These are phyloP conservation scores for Cystoderma amianthinum DNA, from an alignment of 768 basidiomycete genomes.

Conservation along the genomic window DNA sequence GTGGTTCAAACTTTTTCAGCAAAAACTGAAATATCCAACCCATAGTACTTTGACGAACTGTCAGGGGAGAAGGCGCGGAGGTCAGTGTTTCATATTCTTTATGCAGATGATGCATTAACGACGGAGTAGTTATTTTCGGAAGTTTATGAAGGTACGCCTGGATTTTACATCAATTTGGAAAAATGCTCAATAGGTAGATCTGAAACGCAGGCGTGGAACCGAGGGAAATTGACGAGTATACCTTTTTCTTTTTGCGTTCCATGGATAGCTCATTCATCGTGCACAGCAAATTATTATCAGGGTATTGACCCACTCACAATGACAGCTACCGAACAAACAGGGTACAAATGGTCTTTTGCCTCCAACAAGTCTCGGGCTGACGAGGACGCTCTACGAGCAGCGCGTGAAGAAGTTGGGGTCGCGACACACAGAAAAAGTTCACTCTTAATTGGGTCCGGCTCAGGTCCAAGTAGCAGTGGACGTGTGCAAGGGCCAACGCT, in stretches of 20 bases:
- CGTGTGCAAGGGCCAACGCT: conserved; percentile 62
- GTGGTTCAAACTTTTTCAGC: neutral
- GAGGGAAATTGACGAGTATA: conserved; percentile 63
- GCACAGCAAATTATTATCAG: conserved; percentile 29
- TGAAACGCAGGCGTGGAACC: conserved; percentile 73
- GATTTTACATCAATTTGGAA: conserved; percentile 3
- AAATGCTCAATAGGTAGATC: conserved; percentile 1
- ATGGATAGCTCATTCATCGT: neutral
- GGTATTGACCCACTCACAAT: conserved; percentile 50
- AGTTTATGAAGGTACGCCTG: conserved; percentile 71
- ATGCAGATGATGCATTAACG: conserved; percentile 19
- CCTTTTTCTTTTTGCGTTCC: conserved; percentile 3
- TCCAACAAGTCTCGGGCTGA: conserved; percentile 59
- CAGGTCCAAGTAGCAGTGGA: conserved; percentile 19
- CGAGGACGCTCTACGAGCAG: conserved; percentile 45
- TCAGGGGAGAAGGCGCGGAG: conserved; percentile 76
- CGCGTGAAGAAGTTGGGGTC: conserved; percentile 51
- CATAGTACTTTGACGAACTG: conserved; percentile 81
- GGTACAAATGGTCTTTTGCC: conserved; percentile 86
- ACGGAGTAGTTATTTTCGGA: conserved; percentile 73
- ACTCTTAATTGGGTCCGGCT: conserved; percentile 12
- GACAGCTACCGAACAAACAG: conserved; percentile 63
- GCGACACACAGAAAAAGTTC: conserved; percentile 30
- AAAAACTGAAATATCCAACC: neutral
- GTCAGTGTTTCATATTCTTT: conserved; percentile 26